phyloP scores from a whole-genome alignment of 352 stramenopile species.

The Halophytophthora polymorphica region DNA sequence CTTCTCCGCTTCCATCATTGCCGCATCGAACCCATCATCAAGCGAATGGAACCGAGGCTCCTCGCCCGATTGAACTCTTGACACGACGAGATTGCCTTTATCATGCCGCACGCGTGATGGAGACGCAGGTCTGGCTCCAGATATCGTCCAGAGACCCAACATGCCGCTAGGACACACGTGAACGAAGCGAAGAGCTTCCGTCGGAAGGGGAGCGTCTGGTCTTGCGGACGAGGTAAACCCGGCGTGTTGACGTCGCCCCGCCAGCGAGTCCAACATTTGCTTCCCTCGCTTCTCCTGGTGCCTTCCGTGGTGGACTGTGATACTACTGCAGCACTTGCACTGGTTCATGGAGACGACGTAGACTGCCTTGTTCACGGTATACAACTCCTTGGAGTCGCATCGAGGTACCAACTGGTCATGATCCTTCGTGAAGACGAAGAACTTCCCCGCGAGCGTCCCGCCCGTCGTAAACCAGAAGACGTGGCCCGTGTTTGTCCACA shows the following conservation, averaged over 20 bases:
- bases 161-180: conserved; percentile 56
- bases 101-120: conserved; percentile 4
- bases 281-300: conserved; percentile 2
- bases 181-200: conserved; percentile 30
- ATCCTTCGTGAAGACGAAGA: conserved; percentile 84
- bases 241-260: conserved; percentile 11
- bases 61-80: conserved; percentile 8
- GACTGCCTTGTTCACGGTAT: conserved; percentile 46
- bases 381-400: conserved; percentile 61
- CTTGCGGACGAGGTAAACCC: conserved; percentile 55
- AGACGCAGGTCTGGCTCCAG: conserved; percentile 8
- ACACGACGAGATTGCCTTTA: conserved; percentile 13
- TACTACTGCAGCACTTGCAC: conserved; percentile 45
- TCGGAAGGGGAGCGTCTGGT: conserved; percentile 2
- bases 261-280: conserved; percentile 4
- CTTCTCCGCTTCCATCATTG: conserved; percentile 1
- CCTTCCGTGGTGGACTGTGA: conserved; percentile 12
- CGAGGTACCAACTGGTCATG: conserved; percentile 79
- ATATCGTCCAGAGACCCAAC: conserved; percentile 55
- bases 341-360: conserved; percentile 53
- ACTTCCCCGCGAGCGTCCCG: conserved; percentile 37
- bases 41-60: conserved; percentile 22
- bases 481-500: conserved; percentile 71
- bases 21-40: conserved; percentile 27
- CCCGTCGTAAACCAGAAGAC: conserved; percentile 58